A percentile compares a stretch with the other conserved stretches of the same genome.
phyloP scores from a whole-genome alignment of 306 rosid genomes.

The Amphicarpaea edgeworthii region DNA sequence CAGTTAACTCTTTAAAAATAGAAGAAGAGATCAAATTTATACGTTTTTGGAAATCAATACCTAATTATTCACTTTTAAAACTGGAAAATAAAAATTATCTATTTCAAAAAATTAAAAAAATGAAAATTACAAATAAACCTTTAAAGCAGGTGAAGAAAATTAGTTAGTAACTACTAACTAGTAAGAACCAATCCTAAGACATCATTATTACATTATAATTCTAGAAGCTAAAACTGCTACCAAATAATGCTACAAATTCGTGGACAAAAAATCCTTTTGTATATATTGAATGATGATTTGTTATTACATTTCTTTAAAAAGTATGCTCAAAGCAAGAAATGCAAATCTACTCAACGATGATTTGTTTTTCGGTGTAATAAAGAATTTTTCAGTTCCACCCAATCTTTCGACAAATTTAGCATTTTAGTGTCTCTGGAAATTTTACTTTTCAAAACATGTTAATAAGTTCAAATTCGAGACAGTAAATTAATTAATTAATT shows the following conservation, averaged over 20 bases:
- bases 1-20: no score
- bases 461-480: no score
- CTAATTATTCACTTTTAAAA: no score
- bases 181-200: not conserved
- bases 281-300: not conserved
- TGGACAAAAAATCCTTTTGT: not conserved
- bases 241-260: not conserved
- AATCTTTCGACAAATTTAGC: not conserved
- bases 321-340: constrained; percentile 6
- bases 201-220: not conserved
- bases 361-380: not conserved
- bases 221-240: not conserved
- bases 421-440: not conserved
- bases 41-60: no score
- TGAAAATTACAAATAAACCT: no score
- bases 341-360: not conserved
- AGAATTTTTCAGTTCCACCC: not conserved
- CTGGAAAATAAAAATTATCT: no score
- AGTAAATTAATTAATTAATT: not conserved
- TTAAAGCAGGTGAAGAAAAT: constrained; percentile 2
- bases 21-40: no score
- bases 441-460: no score
- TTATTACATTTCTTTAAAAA: not conserved
- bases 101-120: no score
- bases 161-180: not conserved